Evolutionary conservation across 805 yeast genomes (phyloP).

Genomic region (Spencermartinsiella europaea): DNA sequence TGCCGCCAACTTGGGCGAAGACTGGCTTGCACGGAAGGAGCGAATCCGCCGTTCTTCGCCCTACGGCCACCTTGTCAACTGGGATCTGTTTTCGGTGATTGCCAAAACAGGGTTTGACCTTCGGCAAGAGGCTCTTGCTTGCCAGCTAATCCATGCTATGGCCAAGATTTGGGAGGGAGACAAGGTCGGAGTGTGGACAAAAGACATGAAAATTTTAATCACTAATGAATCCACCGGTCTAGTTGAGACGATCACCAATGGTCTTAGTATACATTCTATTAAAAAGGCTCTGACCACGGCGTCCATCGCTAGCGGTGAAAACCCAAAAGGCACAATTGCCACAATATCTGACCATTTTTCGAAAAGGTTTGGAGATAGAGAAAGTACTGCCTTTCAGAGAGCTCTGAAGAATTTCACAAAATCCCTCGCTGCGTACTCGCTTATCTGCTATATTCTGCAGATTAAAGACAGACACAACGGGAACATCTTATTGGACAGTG

Average conservation of each 20-base stretch:
- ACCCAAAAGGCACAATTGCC: constrained; percentile 64
- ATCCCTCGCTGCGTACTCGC: constrained; percentile 89
- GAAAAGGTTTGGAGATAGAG: constrained; percentile 61
- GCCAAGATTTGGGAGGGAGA: constrained; percentile 75
- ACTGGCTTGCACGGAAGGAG: constrained; percentile 79
- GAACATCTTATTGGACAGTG: constrained; percentile 91
- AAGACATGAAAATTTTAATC: constrained; percentile 83
- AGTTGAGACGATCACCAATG: constrained; percentile 94
- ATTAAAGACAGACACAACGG: constrained; percentile 98
- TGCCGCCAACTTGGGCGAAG: constrained; percentile 76
- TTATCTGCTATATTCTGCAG: constrained; percentile 83
- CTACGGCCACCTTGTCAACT: constrained; percentile 80
- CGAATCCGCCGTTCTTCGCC: constrained; percentile 74
- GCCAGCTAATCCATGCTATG: constrained; percentile 85
- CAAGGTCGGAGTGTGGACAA: constrained; percentile 79
- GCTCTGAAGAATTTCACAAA: constrained; percentile 84
- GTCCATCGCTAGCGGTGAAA: constrained; percentile 59
- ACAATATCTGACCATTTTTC: constrained; percentile 74
- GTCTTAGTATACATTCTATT: constrained; percentile 88
- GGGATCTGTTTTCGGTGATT: constrained; percentile 95
- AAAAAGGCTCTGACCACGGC: constrained; percentile 84
- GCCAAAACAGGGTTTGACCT: constrained; percentile 95
- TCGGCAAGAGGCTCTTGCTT: constrained; percentile 96
- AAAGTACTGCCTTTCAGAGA: constrained; percentile 46
- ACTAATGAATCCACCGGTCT: constrained; percentile 89